These are phyloP conservation scores for Jacaranda mimosifolia DNA, from an alignment of 257 asterid species.

Conservation along the genomic window DNA sequence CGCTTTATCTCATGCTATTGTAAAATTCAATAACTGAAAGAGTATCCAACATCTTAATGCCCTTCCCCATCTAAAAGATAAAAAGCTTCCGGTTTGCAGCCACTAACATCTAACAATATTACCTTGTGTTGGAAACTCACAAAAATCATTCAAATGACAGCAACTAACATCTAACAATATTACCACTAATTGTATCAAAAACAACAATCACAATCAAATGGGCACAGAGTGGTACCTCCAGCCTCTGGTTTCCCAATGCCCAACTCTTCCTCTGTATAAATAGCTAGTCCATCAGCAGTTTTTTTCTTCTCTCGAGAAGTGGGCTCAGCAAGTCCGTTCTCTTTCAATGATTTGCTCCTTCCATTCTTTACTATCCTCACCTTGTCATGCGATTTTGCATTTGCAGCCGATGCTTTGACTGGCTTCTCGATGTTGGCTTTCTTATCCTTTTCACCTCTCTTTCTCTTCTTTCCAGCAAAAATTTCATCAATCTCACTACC, in stretches of 20 bases:
- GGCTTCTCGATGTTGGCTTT: slow-evolving; percentile 26
- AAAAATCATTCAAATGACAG: not conserved
- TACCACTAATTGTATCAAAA: slow-evolving; percentile 46
- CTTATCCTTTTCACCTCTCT: slow-evolving; percentile 37
- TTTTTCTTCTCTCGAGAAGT: slow-evolving; percentile 46
- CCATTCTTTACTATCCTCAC: slow-evolving; percentile 42
- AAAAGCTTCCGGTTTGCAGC: not conserved
- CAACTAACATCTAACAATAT: slow-evolving; percentile 9
- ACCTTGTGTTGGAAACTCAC: not conserved
- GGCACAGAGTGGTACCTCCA: slow-evolving; percentile 77
- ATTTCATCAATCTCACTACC: slow-evolving; percentile 78
- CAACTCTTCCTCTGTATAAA: slow-evolving; percentile 80
- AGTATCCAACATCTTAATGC: not conserved
- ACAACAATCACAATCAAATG: slow-evolving; percentile 85
- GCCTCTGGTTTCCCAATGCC: slow-evolving; percentile 64
- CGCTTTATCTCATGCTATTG: not conserved
- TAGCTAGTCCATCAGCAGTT: slow-evolving; percentile 66
- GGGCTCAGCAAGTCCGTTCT: slow-evolving; percentile 12
- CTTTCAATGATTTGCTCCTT: slow-evolving; percentile 32
- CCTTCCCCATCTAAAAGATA: not conserved
- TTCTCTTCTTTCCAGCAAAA: slow-evolving; percentile 68
- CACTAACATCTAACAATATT: not conserved
- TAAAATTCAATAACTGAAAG: not conserved
- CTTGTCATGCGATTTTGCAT: slow-evolving; percentile 28
- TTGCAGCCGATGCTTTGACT: slow-evolving; percentile 27